These are phyloP conservation scores for Chimonanthus salicifolius DNA, from an alignment of 164 flowering plant species.

Conservation along the genomic window DNA sequence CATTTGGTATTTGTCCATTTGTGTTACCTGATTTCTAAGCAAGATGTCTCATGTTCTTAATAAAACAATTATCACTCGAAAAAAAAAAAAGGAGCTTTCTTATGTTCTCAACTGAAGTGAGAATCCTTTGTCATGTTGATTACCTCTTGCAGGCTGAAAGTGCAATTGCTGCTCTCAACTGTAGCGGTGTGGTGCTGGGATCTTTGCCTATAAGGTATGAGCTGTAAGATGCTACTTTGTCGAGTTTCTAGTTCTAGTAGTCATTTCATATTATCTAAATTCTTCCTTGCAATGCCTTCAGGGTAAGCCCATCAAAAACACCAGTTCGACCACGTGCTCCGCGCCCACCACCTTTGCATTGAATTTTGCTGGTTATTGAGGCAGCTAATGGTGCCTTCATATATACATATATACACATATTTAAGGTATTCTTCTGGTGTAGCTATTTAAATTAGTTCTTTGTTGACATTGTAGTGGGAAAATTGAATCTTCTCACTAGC, in stretches of 20 bases:
- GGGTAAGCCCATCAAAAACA: conserved; percentile 87
- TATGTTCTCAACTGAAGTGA: no score
- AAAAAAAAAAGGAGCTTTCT: no score
- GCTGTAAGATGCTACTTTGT: not conserved
- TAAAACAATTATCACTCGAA: no score
- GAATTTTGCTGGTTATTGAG: conserved; percentile 15
- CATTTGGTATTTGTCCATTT: not conserved
- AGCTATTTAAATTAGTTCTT: conserved; percentile 15
- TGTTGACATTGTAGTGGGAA: conserved; percentile 12
- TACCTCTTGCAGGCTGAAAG: conserved; percentile 61
- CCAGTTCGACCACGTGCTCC: conserved; percentile 70
- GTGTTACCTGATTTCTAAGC: not conserved
- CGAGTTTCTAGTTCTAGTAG: not conserved
- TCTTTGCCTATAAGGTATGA: conserved; percentile 47
- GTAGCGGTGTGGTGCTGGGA: conserved; percentile 72
- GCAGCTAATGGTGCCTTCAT: conserved; percentile 2
- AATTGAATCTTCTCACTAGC: conserved; percentile 16
- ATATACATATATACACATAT: conserved; percentile 28
- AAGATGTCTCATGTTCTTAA: not conserved
- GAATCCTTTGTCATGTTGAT: not conserved
- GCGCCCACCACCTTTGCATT: conserved; percentile 38
- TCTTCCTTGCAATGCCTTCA: conserved; percentile 18
- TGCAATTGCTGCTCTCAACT: conserved; percentile 81
- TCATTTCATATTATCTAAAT: not conserved
- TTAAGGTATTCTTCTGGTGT: conserved; percentile 15